Evolutionary conservation across 768 basidiomycete genomes (phyloP).

Genomic region (Lanmaoa pseudosensibilis): DNA sequence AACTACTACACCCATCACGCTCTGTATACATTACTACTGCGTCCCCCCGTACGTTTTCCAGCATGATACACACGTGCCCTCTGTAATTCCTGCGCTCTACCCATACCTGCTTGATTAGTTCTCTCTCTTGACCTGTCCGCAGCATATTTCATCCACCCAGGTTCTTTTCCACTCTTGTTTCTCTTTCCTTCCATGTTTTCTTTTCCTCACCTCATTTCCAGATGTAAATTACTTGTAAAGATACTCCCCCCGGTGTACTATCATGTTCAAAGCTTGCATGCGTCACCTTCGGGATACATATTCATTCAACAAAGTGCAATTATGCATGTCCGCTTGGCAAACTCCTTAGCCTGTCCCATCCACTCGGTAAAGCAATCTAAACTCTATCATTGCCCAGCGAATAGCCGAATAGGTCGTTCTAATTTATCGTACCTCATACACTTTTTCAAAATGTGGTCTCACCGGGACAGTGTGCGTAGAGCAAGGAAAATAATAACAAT

Average conservation of each 20-base stretch:
- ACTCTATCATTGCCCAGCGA: background rate
- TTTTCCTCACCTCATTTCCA: background rate
- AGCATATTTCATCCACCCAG: background rate
- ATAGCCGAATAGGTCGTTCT: slow-evolving; percentile 10
- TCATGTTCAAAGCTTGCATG: background rate
- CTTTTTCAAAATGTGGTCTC: background rate
- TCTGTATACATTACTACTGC: slow-evolving; percentile 9
- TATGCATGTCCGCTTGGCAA: background rate
- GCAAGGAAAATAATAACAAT: slow-evolving; percentile 9
- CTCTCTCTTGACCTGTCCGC: background rate
- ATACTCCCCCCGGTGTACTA: background rate
- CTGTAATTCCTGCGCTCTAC: slow-evolving; percentile 6
- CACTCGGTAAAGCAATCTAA: background rate
- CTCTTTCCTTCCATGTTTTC: too few species aligned
- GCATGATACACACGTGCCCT: slow-evolving; percentile 11
- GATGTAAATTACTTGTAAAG: slow-evolving; percentile 11
- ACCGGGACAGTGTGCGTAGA: background rate
- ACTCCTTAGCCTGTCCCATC: too few species aligned
- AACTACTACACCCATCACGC: background rate
- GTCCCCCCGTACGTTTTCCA: background rate
- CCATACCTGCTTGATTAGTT: slow-evolving; percentile 7
- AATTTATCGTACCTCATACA: slow-evolving; percentile 15
- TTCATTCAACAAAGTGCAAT: too few species aligned
- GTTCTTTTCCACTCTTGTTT: background rate
- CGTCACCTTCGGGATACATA: background rate